Conservation (phyloP, 805 yeast species). For the Kuraishia ogatae region DNA sequence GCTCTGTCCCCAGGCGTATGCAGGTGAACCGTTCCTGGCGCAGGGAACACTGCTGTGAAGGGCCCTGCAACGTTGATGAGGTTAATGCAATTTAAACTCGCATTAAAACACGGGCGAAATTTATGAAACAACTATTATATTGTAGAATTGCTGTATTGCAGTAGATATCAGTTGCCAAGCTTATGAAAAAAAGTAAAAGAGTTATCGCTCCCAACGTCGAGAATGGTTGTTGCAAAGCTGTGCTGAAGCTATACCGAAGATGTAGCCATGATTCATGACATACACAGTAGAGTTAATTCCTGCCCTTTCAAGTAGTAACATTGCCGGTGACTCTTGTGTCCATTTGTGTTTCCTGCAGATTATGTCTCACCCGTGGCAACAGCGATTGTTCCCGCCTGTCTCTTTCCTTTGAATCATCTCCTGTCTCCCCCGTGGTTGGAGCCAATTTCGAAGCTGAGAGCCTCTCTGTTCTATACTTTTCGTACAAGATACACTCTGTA, state of each 20-base stretch:
- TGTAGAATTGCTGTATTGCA: too few relatives aligned
- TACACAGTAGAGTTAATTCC: too few relatives aligned
- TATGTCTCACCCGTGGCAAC: neutral
- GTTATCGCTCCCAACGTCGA: too few relatives aligned
- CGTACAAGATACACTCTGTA: constrained; percentile 71
- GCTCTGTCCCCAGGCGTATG: neutral
- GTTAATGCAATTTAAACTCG: too few relatives aligned
- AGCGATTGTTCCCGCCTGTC: neutral
- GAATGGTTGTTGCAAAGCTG: too few relatives aligned
- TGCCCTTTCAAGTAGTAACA: neutral
- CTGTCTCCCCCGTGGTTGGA: neutral
- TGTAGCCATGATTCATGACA: too few relatives aligned
- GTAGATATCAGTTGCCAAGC: too few relatives aligned
- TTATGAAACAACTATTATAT: too few relatives aligned
- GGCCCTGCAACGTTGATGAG: too few relatives aligned
- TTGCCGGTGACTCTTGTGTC: neutral
- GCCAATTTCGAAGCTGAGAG: constrained; percentile 14
- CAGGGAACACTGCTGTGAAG: constrained; percentile 8
- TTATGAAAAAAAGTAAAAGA: too few relatives aligned
- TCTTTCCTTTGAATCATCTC: neutral
- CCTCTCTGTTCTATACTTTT: constrained; percentile 62
- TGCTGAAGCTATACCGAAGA: too few relatives aligned
- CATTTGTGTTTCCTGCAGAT: neutral
- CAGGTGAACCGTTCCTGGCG: constrained; percentile 6
- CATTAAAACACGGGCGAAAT: too few relatives aligned